Base-by-base conservation (phyloP, 805 yeast genomes). In the Isabelozyma pseudorhagii region DNA sequence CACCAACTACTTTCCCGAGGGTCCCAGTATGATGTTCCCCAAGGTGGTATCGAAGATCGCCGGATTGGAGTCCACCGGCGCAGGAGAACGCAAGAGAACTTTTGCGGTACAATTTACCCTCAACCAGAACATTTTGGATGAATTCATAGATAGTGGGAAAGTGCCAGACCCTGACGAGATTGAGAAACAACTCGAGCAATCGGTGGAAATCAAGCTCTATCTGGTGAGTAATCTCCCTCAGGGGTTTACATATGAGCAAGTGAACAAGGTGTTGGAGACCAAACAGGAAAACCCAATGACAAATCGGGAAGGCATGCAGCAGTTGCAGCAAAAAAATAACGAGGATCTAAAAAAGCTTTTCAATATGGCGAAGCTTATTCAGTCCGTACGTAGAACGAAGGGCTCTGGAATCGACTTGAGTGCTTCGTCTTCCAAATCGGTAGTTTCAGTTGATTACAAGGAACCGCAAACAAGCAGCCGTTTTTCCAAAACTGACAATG, bases 1-100 rank as follows among this genome's bases (percentile, higher is more conserved):
- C 18, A 89, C 97, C 0, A 76, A 84, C 1, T 93, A 92, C 61
- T 76, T 86, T 18, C 93, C 96, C 0, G 87, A 83, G 41, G 71
- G 72, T 1, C 80, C 82, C 0, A 64, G 76, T 8, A 82, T 87
- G 48, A 85, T 92, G 93, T 68, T 92, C 1, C 97, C 97, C 0
- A 58, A 63, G 9, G 59, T 75, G 0, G 70, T 86, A 48, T 72
- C 84, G 1, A 66, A 75, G 3, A 51, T 72, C 4, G 77, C 84
- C 14, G 83, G 86, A 5, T 65, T 84, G 46, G 85, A 84, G 2
- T 13, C 36, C 10, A 31, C n/a, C 36, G 36, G 6, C 25, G 25
- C 25, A 21, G 62, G 64, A 2, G 64, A 72, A 28, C 48, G 55
- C 17, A 55, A 59, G 0, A 69, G 88, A 51, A 68, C 75, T 1